Base-by-base conservation (phyloP, 495 filamentous ascomycete genomes). In the Glonium stellatum region DNA sequence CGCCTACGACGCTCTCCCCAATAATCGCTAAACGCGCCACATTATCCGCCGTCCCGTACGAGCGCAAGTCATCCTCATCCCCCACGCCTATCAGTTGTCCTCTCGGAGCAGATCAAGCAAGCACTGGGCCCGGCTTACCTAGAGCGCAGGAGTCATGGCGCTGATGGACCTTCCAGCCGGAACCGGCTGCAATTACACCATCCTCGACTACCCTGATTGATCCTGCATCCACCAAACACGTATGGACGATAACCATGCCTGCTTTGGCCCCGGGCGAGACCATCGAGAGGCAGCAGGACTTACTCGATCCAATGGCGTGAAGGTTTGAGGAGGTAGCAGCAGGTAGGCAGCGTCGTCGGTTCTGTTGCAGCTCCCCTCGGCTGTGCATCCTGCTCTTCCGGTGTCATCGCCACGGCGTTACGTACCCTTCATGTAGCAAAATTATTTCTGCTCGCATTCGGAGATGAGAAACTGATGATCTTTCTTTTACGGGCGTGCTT, bases 241-340 rank as follows among this genome's bases (percentile, higher is more conserved):
- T 27, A 15, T 19, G 52, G 27, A 47, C 64, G 64, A 67, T 67
- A 60, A 62, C 9, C 21, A 18, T 60, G 60, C 60, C 42, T 60
- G 35, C 35, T 35, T 22, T 31, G 27, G 19, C 15, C 11, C 27
- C 31, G 11, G n/a, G 18, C 27, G 11, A 39, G 25, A 57, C 60
- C 27, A 31, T 54, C 27, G 57, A 21, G 15, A 47, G 21, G 15
- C 25, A 25, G 13, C 22, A 10, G 13, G 41, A 36, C 46, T 67
- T 67, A 67, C 64, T 67, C 57, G 64, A 67, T 67, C 54, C 12
- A 57, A 67, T 60, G 22, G 39, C 31, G 56, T 59, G 5, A 55
- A 55, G 31, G 4, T 23, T 21, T 18, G 18, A 18, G 18, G 39
- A 13, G 18, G 39, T 44, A 18, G 18, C 39, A 15, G 39, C 39